Evolutionary conservation across 2,329 filamentous ascomycete genomes (phyloP).

Genomic region (Didymella pomorum): DNA sequence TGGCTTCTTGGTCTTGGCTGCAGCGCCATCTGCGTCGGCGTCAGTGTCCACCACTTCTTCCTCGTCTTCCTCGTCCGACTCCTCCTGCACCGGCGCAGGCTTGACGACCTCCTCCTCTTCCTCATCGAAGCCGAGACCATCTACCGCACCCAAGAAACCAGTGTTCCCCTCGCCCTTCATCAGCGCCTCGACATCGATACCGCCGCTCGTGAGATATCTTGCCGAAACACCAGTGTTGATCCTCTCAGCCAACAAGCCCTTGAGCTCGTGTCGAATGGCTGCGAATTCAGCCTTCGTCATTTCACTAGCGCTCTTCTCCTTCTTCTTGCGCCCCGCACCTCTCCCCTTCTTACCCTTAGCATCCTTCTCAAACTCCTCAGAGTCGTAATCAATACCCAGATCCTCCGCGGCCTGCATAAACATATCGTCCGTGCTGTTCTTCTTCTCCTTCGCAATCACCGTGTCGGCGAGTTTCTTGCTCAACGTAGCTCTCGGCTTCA

Average conservation of each 20-base stretch:
- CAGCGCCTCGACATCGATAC: slow-evolving; percentile 80
- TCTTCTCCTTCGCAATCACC: slow-evolving; percentile 84
- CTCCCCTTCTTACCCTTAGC: slow-evolving; percentile 65
- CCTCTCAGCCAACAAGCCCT: slow-evolving; percentile 71
- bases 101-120: slow-evolving; percentile 18
- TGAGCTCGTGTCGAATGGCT: slow-evolving; percentile 74
- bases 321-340: slow-evolving; percentile 75
- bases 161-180: slow-evolving; percentile 67
- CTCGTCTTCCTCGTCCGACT: slow-evolving; percentile 30
- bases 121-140: slow-evolving; percentile 54
- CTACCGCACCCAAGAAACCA: slow-evolving; percentile 69
- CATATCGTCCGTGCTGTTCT: slow-evolving; percentile 83
- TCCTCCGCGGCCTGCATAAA: slow-evolving; percentile 86
- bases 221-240: slow-evolving; percentile 90
- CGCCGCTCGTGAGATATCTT: slow-evolving; percentile 81
- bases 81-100: slow-evolving; percentile 29
- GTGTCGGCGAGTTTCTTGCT: slow-evolving; percentile 90
- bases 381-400: slow-evolving; percentile 91
- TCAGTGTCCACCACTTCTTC: slow-evolving; percentile 33
- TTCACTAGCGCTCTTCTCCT: slow-evolving; percentile 73
- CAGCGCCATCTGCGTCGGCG: background rate
- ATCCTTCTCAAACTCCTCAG: slow-evolving; percentile 76
- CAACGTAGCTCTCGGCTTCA: slow-evolving; percentile 79
- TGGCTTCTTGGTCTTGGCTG: background rate
- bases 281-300: slow-evolving; percentile 78